Evolutionary conservation across 2,329 filamentous ascomycete species (phyloP).

Genomic region (Diplodia mutila): DNA sequence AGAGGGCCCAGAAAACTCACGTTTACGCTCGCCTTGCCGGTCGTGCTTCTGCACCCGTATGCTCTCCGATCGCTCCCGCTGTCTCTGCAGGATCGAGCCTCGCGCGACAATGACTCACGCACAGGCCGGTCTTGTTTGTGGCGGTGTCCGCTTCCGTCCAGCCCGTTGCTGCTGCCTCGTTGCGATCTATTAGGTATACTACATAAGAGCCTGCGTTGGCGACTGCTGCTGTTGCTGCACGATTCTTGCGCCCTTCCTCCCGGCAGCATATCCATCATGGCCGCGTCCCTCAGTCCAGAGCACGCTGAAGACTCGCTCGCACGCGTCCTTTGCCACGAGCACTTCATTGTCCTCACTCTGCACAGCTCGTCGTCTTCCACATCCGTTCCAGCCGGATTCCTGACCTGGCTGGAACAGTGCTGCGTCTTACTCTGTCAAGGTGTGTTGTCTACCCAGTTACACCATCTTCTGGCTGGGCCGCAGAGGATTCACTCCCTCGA

Average conservation of each 20-base stretch:
- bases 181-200: background rate
- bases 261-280: background rate
- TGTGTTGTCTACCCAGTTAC: background rate
- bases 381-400: background rate
- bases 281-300: background rate
- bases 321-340: background rate
- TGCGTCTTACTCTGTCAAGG: conserved; percentile 16
- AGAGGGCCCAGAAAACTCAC: too few relatives aligned
- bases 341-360: conserved; percentile 7
- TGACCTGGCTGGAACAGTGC: conserved; percentile 7
- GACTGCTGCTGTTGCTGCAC: background rate
- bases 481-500: too few relatives aligned
- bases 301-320: background rate
- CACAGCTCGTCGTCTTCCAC: conserved; percentile 8
- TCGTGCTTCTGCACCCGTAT: too few relatives aligned
- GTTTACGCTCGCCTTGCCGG: too few relatives aligned
- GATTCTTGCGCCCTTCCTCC: background rate
- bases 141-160: conserved; percentile 7
- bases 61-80: background rate
- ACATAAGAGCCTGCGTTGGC: background rate
- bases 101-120: background rate
- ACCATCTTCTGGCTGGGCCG: too few relatives aligned
- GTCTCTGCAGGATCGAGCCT: background rate
- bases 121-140: background rate
- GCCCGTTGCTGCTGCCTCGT: background rate